Evolutionary conservation across 345 rosid genomes (phyloP), one percentile per base, ranked within the genome.

Genomic region (Clausena lansium): DNA sequence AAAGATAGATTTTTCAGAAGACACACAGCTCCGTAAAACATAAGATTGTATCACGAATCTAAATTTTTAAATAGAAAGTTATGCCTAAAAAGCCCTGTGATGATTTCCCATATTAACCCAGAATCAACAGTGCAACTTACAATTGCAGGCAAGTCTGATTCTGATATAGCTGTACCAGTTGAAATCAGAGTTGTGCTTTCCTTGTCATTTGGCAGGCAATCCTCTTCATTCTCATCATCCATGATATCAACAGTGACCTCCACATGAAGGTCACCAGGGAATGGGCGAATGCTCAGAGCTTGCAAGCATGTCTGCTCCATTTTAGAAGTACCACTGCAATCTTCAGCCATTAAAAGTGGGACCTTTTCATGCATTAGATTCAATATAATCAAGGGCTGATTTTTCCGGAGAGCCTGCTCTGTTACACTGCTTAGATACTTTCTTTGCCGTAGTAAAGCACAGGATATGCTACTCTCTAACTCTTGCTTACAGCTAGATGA

Each of bases 341-440:
- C 91, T 81, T 88, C 92, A 78, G 87, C 75, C 67, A 74, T 67
- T 77, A 85, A 39, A 74, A 82, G 76, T 6, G 85, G 52, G 58
- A 71, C 77, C 84, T 94, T 94, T 82, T 94, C 93, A 61, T 94
- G 97, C 81, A 75, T 70, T n/a, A 94, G 81, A 82, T 96, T 94
- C 27, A 75, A 73, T 80, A 96, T 82, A 54, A 96, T 87, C 78
- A 90, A 83, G 0, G 94, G 95, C 80, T 90, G 92, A 32, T 88
- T 90, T 85, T 90, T 94, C 75, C 85, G 77, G 20, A 96, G 93
- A 5, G 97, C 95, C 3, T 76, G 89, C 67, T 94, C 93, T 5
- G 97, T 96, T 75, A 92, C 74, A 83, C 72, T 86, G 81, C 84
- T 84, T 33, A 96, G 81, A 83, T 84, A 85, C 63, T 88, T 94